Evolutionary conservation across 768 basidiomycete species (phyloP).

Genomic region (Suillus clintonianus): DNA sequence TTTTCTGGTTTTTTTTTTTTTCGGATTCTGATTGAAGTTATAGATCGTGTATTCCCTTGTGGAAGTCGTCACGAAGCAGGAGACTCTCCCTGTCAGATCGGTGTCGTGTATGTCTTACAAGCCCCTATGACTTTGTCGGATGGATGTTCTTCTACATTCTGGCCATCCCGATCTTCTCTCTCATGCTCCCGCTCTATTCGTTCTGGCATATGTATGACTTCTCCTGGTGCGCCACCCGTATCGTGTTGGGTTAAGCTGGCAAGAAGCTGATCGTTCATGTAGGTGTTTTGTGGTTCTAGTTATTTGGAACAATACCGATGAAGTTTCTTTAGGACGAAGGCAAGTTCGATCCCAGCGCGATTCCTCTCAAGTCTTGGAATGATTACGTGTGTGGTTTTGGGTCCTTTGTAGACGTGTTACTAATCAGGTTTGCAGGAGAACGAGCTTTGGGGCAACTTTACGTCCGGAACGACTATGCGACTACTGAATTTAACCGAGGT

Average conservation of each 20-base stretch:
- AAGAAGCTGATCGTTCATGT: conserved; percentile 97
- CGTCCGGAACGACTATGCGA: too few relatives aligned
- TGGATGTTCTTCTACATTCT: conserved; percentile 97
- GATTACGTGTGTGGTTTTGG: conserved; percentile 69
- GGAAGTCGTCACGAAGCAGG: conserved; percentile 65
- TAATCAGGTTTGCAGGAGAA: conserved; percentile 63
- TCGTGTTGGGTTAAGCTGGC: conserved; percentile 91
- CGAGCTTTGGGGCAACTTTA: conserved; percentile 96
- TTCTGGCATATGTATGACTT: conserved; percentile 99
- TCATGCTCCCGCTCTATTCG: conserved; percentile 90
- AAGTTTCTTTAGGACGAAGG: conserved; percentile 78
- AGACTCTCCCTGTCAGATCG: conserved; percentile 78
- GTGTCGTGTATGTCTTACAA: conserved; percentile 92
- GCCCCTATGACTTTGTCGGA: conserved; percentile 96
- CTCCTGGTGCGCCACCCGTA: conserved; percentile 91
- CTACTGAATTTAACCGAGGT: too few relatives aligned
- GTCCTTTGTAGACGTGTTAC: background rate
- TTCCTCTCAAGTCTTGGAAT: conserved; percentile 96
- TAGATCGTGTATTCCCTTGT: conserved; percentile 90
- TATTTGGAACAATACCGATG: conserved; percentile 5
- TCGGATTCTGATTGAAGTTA: conserved; percentile 1
- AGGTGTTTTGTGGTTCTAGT: conserved; percentile 31
- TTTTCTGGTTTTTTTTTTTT: background rate
- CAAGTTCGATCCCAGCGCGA: conserved; percentile 90
- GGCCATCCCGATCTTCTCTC: conserved; percentile 91